Conservation (phyloP, 345 rosid genomes). For the Citrus inodora region DNA sequence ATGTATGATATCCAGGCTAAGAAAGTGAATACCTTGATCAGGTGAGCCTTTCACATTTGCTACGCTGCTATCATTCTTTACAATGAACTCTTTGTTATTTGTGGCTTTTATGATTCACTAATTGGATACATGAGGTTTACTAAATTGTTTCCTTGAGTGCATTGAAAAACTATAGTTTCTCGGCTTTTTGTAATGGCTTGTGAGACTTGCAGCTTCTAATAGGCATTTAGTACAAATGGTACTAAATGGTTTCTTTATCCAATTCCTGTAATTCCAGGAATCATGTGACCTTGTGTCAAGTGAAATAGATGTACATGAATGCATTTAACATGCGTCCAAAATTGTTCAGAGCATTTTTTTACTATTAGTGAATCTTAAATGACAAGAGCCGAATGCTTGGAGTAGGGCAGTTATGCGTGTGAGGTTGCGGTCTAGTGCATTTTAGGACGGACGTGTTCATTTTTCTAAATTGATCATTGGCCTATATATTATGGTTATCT, state of each 20-base stretch:
- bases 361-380: no score
- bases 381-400: background rate
- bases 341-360: no score
- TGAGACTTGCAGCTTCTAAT: background rate
- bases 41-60: conserved; percentile 34
- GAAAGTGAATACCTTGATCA: conserved; percentile 94
- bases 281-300: background rate
- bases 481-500: background rate
- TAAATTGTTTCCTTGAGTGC: background rate
- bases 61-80: background rate
- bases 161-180: background rate
- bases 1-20: conserved; percentile 92
- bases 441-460: background rate
- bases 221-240: background rate
- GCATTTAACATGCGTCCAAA: no score
- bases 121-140: background rate
- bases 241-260: background rate
- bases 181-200: background rate
- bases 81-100: background rate
- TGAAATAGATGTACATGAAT: no score
- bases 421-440: background rate
- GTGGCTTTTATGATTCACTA: background rate
- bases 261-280: background rate
- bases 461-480: background rate
- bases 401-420: background rate